These are phyloP conservation scores for Tausonia pullulans DNA, from an alignment of 1,284 basidiomycete species.

Conservation along the genomic window DNA sequence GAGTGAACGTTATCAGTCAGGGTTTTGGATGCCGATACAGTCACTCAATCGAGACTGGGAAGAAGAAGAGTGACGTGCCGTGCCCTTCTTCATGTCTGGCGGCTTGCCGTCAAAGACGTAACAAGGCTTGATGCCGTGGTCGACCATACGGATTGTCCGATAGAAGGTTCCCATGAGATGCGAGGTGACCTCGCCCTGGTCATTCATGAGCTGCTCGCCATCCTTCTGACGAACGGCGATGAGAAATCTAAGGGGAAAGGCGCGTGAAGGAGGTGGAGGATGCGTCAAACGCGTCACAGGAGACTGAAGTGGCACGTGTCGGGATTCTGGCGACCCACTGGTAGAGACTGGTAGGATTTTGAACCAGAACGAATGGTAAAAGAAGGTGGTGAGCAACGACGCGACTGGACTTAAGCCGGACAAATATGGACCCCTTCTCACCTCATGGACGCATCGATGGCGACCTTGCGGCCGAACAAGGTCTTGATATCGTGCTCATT, in stretches of 20 bases:
- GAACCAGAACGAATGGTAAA: not conserved
- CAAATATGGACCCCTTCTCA: not conserved
- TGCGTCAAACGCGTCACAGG: not conserved
- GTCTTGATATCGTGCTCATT: constrained; percentile 17
- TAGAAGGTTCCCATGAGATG: constrained; percentile 99
- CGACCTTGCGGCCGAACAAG: constrained; percentile 91
- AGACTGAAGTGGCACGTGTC: not conserved
- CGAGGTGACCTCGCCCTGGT: constrained; percentile 89
- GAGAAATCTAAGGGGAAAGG: constrained; percentile 59
- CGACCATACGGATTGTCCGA: constrained; percentile 93
- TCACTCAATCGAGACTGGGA: no score
- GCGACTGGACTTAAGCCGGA: no score
- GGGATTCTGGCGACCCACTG: not conserved
- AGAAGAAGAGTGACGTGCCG: constrained; percentile 48
- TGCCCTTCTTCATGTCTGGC: constrained; percentile 89
- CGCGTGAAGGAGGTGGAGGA: not conserved
- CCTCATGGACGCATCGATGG: constrained; percentile 95
- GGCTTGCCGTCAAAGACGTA: constrained; percentile 99
- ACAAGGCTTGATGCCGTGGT: constrained; percentile 95
- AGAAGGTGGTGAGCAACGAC: not conserved
- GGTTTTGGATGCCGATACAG: no score
- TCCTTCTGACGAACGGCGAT: constrained; percentile 95
- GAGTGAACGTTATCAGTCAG: no score
- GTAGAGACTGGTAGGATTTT: constrained; percentile 43
- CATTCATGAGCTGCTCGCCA: constrained; percentile 93